These are phyloP conservation scores for Rhodotorula glutinis DNA, from an alignment of 1,284 basidiomycete genomes.

Conservation along the genomic window DNA sequence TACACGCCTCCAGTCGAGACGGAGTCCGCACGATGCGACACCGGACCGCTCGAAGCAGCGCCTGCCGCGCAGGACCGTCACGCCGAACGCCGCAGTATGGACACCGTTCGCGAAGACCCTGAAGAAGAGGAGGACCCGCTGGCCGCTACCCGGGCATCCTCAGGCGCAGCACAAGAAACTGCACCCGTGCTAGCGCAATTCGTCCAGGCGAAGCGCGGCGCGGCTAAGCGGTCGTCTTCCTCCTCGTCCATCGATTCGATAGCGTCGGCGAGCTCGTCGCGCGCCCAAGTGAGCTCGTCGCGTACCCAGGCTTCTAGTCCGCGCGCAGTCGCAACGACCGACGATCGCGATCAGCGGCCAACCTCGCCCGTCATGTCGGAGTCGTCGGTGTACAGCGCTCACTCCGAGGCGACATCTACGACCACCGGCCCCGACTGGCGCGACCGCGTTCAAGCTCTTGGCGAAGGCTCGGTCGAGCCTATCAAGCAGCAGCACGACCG, in stretches of 20 bases:
- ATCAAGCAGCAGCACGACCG: too few relatives aligned
- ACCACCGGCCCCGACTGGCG: too few relatives aligned
- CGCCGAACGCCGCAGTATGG: background rate
- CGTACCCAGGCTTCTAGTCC: slow-evolving; percentile 1
- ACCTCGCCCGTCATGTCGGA: background rate
- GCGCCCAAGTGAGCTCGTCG: background rate
- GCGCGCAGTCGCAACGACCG: slow-evolving; percentile 16
- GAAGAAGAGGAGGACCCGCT: slow-evolving; percentile 1
- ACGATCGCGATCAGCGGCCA: slow-evolving; percentile 8
- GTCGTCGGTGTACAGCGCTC: background rate
- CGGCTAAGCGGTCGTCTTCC: slow-evolving; percentile 1
- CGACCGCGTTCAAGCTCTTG: too few relatives aligned
- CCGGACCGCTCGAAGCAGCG: too few relatives aligned
- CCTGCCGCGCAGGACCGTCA: background rate
- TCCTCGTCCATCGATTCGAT: background rate
- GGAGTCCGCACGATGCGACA: too few relatives aligned
- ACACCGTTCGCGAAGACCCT: background rate
- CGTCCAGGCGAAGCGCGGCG: slow-evolving; percentile 7
- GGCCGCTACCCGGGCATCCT: background rate
- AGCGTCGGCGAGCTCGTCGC: background rate
- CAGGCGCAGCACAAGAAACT: background rate
- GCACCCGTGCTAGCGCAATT: slow-evolving; percentile 3
- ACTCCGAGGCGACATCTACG: too few relatives aligned
- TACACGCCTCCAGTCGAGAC: too few relatives aligned
- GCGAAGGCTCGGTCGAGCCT: too few relatives aligned